Conservation (phyloP, 768 basidiomycete genomes). For the Tulasnella sp. region DNA sequence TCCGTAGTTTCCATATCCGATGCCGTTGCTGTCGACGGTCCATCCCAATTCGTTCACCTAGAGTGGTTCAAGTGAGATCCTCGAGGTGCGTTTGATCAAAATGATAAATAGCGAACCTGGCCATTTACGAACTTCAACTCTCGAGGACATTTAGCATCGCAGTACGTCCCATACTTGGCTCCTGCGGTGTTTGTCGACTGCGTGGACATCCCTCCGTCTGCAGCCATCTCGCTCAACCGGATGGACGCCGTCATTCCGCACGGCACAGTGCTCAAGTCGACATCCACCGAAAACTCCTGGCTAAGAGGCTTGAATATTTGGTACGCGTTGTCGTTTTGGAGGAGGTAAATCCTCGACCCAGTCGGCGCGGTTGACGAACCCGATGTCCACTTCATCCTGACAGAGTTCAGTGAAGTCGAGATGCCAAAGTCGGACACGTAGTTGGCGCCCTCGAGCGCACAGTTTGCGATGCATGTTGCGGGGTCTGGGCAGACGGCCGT, state of each 20-base stretch:
- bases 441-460: conserved; percentile 24
- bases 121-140: conserved; percentile 1
- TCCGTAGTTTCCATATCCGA: background rate
- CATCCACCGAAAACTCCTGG: background rate
- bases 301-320: background rate
- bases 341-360: conserved; percentile 31
- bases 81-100: no score
- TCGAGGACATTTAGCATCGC: background rate
- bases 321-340: conserved; percentile 22
- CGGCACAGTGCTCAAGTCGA: background rate
- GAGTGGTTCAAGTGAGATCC: background rate
- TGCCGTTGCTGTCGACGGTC: background rate
- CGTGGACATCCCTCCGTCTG: background rate
- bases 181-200: background rate
- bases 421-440: conserved; percentile 43
- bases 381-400: conserved; percentile 42
- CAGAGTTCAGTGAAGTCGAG: conserved; percentile 33
- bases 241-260: background rate
- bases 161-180: background rate
- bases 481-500: background rate
- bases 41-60: background rate
- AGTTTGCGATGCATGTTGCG: background rate
- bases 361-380: conserved; percentile 16
- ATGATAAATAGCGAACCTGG: background rate
- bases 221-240: background rate